Conservation (phyloP, 2,329 filamentous ascomycete species). For the Coniella vitis region DNA sequence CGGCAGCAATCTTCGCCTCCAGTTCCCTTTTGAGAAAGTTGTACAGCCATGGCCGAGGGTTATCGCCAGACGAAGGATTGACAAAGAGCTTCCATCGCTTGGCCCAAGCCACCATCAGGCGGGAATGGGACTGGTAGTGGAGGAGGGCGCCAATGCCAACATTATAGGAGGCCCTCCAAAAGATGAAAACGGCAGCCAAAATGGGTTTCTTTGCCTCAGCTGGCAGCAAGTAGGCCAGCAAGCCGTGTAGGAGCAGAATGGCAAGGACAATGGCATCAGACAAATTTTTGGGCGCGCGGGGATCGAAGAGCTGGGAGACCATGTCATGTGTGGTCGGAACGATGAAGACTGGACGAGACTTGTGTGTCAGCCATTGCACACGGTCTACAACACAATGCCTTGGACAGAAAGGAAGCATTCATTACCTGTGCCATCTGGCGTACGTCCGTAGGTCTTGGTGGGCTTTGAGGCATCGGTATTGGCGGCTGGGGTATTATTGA, state of each 20-base stretch:
- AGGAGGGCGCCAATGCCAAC: slow-evolving; percentile 87
- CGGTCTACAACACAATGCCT: background rate
- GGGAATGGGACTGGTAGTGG: slow-evolving; percentile 83
- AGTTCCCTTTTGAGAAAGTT: slow-evolving; percentile 79
- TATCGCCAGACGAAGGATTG: slow-evolving; percentile 69
- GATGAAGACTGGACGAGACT: slow-evolving; percentile 66
- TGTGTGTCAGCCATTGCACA: background rate
- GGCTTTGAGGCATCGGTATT: slow-evolving; percentile 21
- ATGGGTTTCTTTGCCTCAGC: slow-evolving; percentile 61
- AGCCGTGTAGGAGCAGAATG: slow-evolving; percentile 69
- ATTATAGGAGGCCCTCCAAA: slow-evolving; percentile 92
- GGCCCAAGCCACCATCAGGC: slow-evolving; percentile 80
- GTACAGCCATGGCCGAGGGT: slow-evolving; percentile 78
- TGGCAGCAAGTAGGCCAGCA: slow-evolving; percentile 68
- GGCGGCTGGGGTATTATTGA: slow-evolving; percentile 2
- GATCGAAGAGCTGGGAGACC: slow-evolving; percentile 94
- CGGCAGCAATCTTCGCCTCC: slow-evolving; percentile 87
- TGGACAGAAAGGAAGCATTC: background rate
- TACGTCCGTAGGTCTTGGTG: slow-evolving; percentile 83
- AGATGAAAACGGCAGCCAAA: slow-evolving; percentile 78
- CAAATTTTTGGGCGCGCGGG: slow-evolving; percentile 89
- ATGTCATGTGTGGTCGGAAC: slow-evolving; percentile 97
- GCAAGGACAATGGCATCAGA: slow-evolving; percentile 76
- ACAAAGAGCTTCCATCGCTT: slow-evolving; percentile 82
- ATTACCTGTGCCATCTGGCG: slow-evolving; percentile 82